Percentiles rank a stretch among this genome's conserved stretches.
phyloP scores from a whole-genome alignment of 129 eudicot species.

The Apium graveolens region DNA sequence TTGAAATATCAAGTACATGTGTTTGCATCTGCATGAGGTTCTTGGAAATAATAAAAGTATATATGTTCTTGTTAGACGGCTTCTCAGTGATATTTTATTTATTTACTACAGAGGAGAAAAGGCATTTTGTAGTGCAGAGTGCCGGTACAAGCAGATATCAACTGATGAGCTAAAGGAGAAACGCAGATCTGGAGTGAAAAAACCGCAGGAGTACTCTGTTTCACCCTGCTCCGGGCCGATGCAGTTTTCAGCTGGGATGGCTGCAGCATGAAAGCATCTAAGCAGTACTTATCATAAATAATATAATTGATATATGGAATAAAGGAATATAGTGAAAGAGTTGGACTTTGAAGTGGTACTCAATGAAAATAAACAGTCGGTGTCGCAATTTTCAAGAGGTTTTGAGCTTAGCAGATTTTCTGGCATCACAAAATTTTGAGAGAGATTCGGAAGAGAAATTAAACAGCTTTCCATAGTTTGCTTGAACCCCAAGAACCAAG shows the following conservation, averaged over 20 bases:
- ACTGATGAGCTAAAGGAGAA: slow-evolving; percentile 55
- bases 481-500: slow-evolving; percentile 1
- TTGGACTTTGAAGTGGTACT: neutral
- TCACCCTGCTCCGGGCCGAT: slow-evolving; percentile 54
- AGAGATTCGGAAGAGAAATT: neutral
- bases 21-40: neutral
- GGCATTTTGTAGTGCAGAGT: slow-evolving; percentile 74
- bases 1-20: neutral
- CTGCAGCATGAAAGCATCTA: slow-evolving; percentile 36
- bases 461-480: neutral
- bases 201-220: slow-evolving; percentile 33
- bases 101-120: slow-evolving; percentile 55
- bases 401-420: neutral
- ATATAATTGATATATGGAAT: neutral
- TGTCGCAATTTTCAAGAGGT: slow-evolving; percentile 2
- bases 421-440: slow-evolving; percentile 2
- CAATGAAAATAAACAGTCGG: neutral
- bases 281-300: neutral
- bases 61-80: neutral
- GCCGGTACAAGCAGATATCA: slow-evolving; percentile 50
- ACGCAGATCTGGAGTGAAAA: slow-evolving; percentile 34
- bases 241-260: slow-evolving; percentile 53
- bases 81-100: neutral
- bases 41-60: neutral
- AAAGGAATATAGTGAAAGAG: slow-evolving; percentile 5